Base-by-base conservation (phyloP, 257 asterid species). In the Forsythia viridissima region DNA sequence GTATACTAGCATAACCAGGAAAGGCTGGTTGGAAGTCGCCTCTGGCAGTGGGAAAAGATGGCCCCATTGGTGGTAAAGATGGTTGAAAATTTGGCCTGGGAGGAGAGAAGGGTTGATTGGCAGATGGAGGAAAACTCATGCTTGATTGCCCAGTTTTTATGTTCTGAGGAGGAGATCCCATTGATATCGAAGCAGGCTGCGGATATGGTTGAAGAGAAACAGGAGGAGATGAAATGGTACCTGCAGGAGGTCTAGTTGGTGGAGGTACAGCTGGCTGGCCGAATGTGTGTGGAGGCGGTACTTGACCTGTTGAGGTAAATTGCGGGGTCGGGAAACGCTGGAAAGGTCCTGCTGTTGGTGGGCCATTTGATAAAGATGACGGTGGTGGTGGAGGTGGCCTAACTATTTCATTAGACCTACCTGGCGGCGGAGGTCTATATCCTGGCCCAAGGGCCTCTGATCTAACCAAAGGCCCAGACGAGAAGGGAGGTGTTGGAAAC, bases 161-260 rank as follows among this genome's bases (percentile, higher is more conserved):
- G 86, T 72, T 86, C 85, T 85, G 93, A 69, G 92, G 86, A n/a
- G 94, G 89, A 80, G 91, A 81, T 77, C 96, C 96, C 88, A 89
- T 84, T 72, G 90, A 84, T 72, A 87, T 76, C 13, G 89, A 71
- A 74, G 88, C 83, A 76, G 87, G 87, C 75, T 83, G 95, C 71
- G 89, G 78, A 70, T 86, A 96, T 43, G 89, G 73, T 52, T 77
- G 79, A 79, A 75, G 73, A 71, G 94, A 79, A 77, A 76, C 84
- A 41, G 87, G 90, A 55, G 79, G 75, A 30, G 83, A 75, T 38
- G 86, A 74, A 80, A 77, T 78, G 43, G 87, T 80, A 55, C 91
- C 88, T 3, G 83, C 76, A 63, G 84, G 83, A 77, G 90, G 90
- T 78, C 93, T 85, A 71, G 79, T 84, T 63, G 90, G 88, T 16